Base-by-base conservation (phyloP, 129 eudicot species). In the Pittosporum tobira region DNA sequence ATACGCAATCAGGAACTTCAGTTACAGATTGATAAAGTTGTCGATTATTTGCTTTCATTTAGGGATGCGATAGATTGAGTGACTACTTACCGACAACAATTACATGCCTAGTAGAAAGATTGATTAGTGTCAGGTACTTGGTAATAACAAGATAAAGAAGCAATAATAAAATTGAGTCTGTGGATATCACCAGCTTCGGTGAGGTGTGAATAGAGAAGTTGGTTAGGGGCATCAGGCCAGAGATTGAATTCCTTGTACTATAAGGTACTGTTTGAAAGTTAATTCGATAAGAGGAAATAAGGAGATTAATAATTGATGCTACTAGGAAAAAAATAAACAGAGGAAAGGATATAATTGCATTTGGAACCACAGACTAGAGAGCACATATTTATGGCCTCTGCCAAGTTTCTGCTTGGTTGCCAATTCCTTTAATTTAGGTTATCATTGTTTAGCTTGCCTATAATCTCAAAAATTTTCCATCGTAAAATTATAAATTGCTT, bases 401-500 rank as follows among this genome's bases (percentile, higher is more conserved):
- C 49, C 40, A 27, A 16, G 8, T 40, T 12, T 14, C 5, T 40
- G 18, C 16, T 34, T 34, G 40, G 26, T 63, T 67, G 62, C 43
- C 47, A 1, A 28, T 57, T 5, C 59, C 22, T 59, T 65, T 59
- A 20, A 4, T 18, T n/a, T 25, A 49, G 30, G 56, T 25, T 56
- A 22, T 22, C 31, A 56, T 66, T 11, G 6, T 12, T 13, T 6
- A 21, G 37, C 16, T 40, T 62, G 50, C 63, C 48, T 10, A 18
- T 27, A 28, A 58, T 51, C 53, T 44, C 38, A 27, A 37, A 51
- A 21, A 20, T 52, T 21, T 73, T 61, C 51, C 64, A 65, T 31
- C 54, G 60, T 64, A 45, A 67, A 48, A 65, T 31, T 59, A 56
- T 64, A 45, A 67, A 48, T 61, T 14, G 9, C 26, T 55, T 65